Evolutionary conservation across 2,329 filamentous ascomycete species (phyloP).

Genomic region (Xylariaceae sp.): DNA sequence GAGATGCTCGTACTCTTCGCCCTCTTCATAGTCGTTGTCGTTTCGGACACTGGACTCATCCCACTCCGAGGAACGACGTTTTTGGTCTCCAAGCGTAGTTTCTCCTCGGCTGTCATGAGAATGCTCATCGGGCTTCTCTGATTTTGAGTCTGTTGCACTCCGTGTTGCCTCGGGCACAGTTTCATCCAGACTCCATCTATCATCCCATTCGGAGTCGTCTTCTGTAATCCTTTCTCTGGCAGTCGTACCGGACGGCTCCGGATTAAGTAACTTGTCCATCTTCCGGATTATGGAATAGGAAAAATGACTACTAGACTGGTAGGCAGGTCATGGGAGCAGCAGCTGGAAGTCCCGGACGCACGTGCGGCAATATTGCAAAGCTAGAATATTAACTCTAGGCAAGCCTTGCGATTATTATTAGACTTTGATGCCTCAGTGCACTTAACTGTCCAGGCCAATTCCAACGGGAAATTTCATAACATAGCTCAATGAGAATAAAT

Average conservation of each 20-base stretch:
- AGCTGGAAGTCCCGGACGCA: background rate
- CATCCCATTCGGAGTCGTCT: constrained; percentile 31
- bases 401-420: background rate
- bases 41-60: constrained; percentile 42
- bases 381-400: background rate
- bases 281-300: background rate
- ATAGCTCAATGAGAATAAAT: background rate
- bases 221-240: constrained; percentile 23
- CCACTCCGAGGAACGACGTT: constrained; percentile 46
- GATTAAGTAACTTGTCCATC: constrained; percentile 38
- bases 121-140: constrained; percentile 5
- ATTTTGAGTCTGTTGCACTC: constrained; percentile 20
- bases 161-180: constrained; percentile 35
- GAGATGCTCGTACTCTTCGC: constrained; percentile 60
- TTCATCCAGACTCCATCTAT: constrained; percentile 35
- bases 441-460: background rate
- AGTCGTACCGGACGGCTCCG: constrained; percentile 40
- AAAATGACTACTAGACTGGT: background rate
- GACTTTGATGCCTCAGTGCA: background rate
- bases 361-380: background rate
- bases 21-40: constrained; percentile 44
- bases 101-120: constrained; percentile 1
- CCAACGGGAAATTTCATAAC: background rate
- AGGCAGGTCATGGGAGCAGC: background rate
- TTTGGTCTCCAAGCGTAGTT: constrained; percentile 37